phyloP scores from a whole-genome alignment of 2,329 filamentous ascomycete genomes.

The Cladophialophora carrionii region DNA sequence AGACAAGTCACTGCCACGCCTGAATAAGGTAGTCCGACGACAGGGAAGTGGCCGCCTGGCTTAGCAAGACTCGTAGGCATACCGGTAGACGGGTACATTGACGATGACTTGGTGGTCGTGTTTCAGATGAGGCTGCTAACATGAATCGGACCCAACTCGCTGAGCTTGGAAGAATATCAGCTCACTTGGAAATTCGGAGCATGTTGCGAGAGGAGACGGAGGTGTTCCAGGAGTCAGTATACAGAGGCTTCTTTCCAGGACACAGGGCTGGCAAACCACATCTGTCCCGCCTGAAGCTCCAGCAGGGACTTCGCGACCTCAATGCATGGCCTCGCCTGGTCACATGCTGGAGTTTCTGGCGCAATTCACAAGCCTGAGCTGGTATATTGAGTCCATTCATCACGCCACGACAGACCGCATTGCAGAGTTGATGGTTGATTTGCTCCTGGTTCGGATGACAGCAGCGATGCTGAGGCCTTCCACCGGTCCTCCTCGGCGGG shows the following conservation, averaged over 20 bases:
- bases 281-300: neutral
- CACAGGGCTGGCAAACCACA: neutral
- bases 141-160: neutral
- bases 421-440: neutral
- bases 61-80: neutral
- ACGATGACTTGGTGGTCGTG: neutral
- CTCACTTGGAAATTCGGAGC: neutral
- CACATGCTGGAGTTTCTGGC: neutral
- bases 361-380: neutral
- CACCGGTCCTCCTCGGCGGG: neutral
- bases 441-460: neutral
- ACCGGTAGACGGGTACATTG: neutral
- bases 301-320: neutral
- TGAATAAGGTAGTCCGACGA: neutral
- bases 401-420: neutral
- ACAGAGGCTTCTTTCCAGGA: neutral
- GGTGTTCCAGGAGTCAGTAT: neutral
- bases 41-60: neutral
- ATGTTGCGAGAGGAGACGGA: neutral
- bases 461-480: neutral
- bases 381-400: neutral
- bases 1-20: neutral
- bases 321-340: neutral
- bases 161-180: neutral
- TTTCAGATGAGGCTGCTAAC: neutral